These are phyloP conservation scores for Mucor irregularis DNA, from an alignment of 371 early-diverging fungal species.

Conservation along the genomic window DNA sequence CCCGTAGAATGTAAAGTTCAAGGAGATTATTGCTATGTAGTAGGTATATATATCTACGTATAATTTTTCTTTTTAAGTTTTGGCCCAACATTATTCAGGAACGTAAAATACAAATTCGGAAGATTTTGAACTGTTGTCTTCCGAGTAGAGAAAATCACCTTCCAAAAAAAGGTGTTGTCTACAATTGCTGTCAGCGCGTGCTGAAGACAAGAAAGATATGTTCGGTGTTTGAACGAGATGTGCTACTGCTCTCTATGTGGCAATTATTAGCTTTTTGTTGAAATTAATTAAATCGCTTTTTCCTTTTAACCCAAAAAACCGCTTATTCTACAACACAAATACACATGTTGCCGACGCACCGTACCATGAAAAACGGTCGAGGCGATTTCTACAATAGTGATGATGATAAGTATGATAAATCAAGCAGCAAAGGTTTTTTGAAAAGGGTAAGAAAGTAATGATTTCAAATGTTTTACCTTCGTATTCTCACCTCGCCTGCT, in stretches of 20 bases:
- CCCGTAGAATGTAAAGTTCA: neutral
- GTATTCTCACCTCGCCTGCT: too few species aligned
- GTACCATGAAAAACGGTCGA: constrained; percentile 27
- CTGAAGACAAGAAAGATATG: too few species aligned
- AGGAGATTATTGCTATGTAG: neutral
- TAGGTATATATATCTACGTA: too few species aligned
- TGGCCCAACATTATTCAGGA: neutral
- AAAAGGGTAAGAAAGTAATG: neutral
- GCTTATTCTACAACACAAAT: too few species aligned
- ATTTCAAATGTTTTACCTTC: neutral
- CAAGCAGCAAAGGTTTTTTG: neutral
- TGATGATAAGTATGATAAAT: constrained; percentile 26
- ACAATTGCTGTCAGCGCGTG: neutral
- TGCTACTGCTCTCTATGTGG: neutral
- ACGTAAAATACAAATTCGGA: neutral
- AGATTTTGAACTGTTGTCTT: too few species aligned
- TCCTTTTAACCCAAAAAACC: neutral
- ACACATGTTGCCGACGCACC: constrained; percentile 46
- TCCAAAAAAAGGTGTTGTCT: too few species aligned
- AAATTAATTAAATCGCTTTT: constrained; percentile 6
- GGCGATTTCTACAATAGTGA: constrained; percentile 34
- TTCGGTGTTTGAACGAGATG: too few species aligned
- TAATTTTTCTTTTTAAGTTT: too few species aligned
- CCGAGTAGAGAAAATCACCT: too few species aligned
- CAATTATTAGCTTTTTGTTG: too few species aligned